Evolutionary conservation across 2,329 filamentous ascomycete genomes (phyloP).

Genomic region (Boeremia lycopersici): DNA sequence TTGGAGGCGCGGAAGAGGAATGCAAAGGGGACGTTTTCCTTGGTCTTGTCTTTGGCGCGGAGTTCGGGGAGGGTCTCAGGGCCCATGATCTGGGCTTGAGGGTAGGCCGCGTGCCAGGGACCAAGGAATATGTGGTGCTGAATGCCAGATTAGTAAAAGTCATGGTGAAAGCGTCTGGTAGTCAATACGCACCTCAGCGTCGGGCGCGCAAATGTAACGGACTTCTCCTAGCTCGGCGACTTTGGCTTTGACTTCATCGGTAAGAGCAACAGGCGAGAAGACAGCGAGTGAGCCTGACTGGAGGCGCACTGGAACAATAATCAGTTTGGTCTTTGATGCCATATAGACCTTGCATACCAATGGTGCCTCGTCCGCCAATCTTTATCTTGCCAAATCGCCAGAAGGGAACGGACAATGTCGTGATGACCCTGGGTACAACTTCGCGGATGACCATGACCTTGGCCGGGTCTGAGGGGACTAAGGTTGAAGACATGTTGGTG

Average conservation of each 20-base stretch:
- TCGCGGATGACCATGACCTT: slow-evolving; percentile 90
- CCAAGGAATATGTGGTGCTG: slow-evolving; percentile 90
- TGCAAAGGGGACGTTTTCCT: slow-evolving; percentile 66
- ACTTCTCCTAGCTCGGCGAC: slow-evolving; percentile 67
- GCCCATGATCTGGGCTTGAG: slow-evolving; percentile 78
- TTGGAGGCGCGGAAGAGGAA: slow-evolving; percentile 61
- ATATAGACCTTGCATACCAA: slow-evolving; percentile 64
- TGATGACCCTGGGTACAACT: slow-evolving; percentile 73
- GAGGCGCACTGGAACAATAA: slow-evolving; percentile 67
- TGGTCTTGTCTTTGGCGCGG: slow-evolving; percentile 63
- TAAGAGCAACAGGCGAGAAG: slow-evolving; percentile 90
- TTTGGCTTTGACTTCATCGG: slow-evolving; percentile 71
- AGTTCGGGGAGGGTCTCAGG: slow-evolving; percentile 85
- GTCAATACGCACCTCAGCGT: slow-evolving; percentile 65
- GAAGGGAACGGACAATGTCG: slow-evolving; percentile 84
- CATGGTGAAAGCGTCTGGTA: not conserved
- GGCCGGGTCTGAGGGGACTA: slow-evolving; percentile 67
- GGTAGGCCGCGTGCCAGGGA: slow-evolving; percentile 81
- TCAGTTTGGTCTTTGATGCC: slow-evolving; percentile 13
- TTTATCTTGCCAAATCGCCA: slow-evolving; percentile 77
- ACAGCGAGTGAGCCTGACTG: slow-evolving; percentile 78
- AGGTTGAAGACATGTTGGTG: slow-evolving; percentile 43
- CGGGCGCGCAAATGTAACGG: slow-evolving; percentile 83
- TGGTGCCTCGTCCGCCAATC: slow-evolving; percentile 84
- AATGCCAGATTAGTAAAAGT: not conserved